Conservation (phyloP, 495 filamentous ascomycete genomes). For the Lasiosphaeria hispida region DNA sequence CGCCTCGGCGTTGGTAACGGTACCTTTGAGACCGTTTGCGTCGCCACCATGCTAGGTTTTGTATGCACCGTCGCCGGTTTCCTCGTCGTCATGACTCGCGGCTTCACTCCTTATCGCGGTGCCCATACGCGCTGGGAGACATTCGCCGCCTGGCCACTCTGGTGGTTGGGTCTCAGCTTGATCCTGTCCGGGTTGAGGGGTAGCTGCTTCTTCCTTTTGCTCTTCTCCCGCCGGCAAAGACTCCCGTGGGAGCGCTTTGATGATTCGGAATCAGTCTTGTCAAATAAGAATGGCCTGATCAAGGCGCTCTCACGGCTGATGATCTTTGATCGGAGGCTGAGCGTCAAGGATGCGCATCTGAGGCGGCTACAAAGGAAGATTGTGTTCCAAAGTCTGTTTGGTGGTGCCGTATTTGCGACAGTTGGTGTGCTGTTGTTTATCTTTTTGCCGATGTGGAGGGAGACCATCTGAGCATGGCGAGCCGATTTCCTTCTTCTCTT, state of each 20-base stretch:
- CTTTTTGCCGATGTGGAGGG: constrained; percentile 39
- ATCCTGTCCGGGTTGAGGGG: constrained; percentile 38
- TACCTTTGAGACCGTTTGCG: constrained; percentile 44
- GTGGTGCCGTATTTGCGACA: constrained; percentile 36
- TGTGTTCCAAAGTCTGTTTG: constrained; percentile 39
- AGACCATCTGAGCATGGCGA: constrained; percentile 23
- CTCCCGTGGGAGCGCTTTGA: constrained; percentile 44
- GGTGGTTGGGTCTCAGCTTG: constrained; percentile 38
- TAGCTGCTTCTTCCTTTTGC: constrained; percentile 42
- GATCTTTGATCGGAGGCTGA: constrained; percentile 44
- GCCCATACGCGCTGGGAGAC: constrained; percentile 36
- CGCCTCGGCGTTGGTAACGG: constrained; percentile 45
- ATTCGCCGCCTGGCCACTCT: constrained; percentile 40
- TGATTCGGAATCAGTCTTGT: constrained; percentile 20
- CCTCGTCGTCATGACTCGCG: constrained; percentile 32
- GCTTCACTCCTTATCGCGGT: constrained; percentile 30
- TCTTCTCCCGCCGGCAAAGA: constrained; percentile 39
- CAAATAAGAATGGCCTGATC: constrained; percentile 15
- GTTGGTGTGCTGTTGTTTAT: constrained; percentile 36
- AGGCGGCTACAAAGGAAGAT: constrained; percentile 40
- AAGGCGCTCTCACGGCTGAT: constrained; percentile 33
- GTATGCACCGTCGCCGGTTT: constrained; percentile 32
- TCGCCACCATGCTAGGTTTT: constrained; percentile 39
- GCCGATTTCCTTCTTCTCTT: not conserved
- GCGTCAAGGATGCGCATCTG: constrained; percentile 40